These are phyloP conservation scores for Multifurca ochricompacta DNA, from an alignment of 768 basidiomycete species.

Conservation along the genomic window DNA sequence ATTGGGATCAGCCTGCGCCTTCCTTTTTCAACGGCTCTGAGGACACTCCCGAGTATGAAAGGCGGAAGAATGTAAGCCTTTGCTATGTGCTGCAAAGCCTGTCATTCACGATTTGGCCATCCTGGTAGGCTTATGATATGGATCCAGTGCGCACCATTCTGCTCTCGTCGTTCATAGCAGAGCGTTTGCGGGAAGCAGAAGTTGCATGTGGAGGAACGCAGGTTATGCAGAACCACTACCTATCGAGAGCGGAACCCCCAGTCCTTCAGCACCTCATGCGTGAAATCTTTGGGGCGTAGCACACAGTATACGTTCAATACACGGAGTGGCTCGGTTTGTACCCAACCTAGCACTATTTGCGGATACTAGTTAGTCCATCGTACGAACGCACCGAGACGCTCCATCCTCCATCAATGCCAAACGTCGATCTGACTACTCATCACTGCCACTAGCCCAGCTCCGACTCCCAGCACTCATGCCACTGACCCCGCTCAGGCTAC, in stretches of 20 bases:
- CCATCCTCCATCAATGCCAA: not conserved
- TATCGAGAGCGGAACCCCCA: constrained; percentile 60
- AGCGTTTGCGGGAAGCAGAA: constrained; percentile 58
- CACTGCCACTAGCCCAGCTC: constrained; percentile 21
- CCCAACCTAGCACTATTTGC: not conserved
- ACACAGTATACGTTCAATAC: not conserved
- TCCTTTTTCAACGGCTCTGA: constrained; percentile 57
- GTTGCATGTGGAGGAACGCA: constrained; percentile 48
- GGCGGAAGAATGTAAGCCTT: constrained; percentile 59
- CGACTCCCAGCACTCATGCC: constrained; percentile 19
- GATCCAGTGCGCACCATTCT: constrained; percentile 66
- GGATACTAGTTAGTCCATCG: not conserved
- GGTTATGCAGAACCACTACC: constrained; percentile 51
- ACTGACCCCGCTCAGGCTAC: constrained; percentile 21
- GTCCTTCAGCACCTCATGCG: constrained; percentile 59
- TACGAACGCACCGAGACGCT: not conserved
- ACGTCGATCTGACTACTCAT: constrained; percentile 17
- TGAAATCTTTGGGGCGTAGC: constrained; percentile 23
- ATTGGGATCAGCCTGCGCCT: constrained; percentile 63
- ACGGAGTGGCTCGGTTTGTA: not conserved
- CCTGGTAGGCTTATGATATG: constrained; percentile 49
- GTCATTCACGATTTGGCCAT: not conserved
- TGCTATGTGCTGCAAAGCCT: not conserved
- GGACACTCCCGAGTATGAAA: constrained; percentile 67
- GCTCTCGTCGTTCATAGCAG: constrained; percentile 53